phyloP scores from a whole-genome alignment of 345 rosid genomes.

The Alliaria petiolata region DNA sequence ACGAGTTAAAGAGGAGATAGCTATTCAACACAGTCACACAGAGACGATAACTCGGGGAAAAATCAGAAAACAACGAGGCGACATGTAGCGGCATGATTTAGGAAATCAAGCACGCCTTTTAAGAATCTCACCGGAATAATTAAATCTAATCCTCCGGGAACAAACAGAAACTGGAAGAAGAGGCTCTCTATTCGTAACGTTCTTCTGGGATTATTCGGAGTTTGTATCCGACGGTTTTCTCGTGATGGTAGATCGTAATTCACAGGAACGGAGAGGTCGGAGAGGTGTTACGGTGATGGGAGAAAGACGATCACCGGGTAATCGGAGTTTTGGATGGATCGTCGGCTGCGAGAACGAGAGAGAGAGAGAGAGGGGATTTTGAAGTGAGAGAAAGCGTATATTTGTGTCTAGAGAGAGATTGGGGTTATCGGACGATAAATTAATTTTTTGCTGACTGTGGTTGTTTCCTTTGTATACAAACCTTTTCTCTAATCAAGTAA shows the following conservation, averaged over 20 bases:
- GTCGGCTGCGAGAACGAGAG: conserved; percentile 6
- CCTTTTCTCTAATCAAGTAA: neutral
- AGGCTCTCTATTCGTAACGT: conserved; percentile 19
- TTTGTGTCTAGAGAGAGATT: neutral
- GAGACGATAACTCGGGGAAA: conserved; percentile 22
- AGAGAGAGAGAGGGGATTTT: neutral
- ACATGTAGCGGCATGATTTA: conserved; percentile 38
- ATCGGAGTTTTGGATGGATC: conserved; percentile 1
- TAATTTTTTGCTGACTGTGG: neutral
- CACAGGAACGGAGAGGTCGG: neutral
- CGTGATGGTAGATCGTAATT: neutral
- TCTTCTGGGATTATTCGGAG: neutral
- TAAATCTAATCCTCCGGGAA: conserved; percentile 33
- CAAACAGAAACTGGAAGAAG: conserved; percentile 15
- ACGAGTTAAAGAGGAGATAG: conserved; percentile 10
- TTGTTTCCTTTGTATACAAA: neutral
- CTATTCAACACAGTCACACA: conserved; percentile 27
- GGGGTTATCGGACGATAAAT: neutral
- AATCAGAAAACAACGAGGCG: conserved; percentile 6
- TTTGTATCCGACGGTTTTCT: neutral
- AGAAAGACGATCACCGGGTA: neutral
- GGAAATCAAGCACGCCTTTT: conserved; percentile 42
- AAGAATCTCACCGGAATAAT: conserved; percentile 46
- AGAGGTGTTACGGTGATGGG: neutral
- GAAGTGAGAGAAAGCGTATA: conserved; percentile 12